Evolutionary conservation across 495 filamentous ascomycete species (phyloP), one percentile per base, ranked within the genome.

Genomic region (Talaromyces borbonicus): DNA sequence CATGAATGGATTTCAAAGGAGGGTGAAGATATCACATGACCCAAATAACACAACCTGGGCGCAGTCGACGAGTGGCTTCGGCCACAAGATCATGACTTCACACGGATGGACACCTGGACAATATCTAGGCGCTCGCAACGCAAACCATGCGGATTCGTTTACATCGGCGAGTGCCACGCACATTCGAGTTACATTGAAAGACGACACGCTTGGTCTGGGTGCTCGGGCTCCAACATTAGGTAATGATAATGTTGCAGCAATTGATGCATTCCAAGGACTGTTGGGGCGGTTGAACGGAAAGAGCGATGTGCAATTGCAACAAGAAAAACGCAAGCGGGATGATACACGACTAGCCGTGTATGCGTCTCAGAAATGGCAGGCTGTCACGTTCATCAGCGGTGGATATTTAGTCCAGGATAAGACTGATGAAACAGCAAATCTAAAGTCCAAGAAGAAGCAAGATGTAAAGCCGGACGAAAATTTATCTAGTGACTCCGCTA

Each of bases 1-100:
- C 29, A 49, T n/a, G 33, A 47, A 49, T 31, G 37, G 38, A 42
- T 7, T 27, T 16, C 18, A 23, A 15, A 97, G 90, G 59, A 85
- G 78, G 54, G 77, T 73, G 26, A 95, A 90, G 61, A 74, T 96
- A 41, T 83, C 85, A 38, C 66, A 81, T 55, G 90, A 98, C 66
- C 90, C 90, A 11, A 94, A 95, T 60, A 96, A 96, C 59, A 94
- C 85, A 23, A 77, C 76, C 66, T 98, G 90, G 90, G 77, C 83
- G 37, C 81, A 79, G 49, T 83, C 87, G 53, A 88, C 85, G 49
- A 71, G 74, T 36, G 77, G 78, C 39, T 96, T 87, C 56, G 90
- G 90, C 53, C 89, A 95, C 59, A 80, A 74, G 52, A 85, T 96
- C 45, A 79, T 98, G 50, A 78, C 82, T 43, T 69, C 80, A 1